Conservation (phyloP, 208 protist genomes). For the Trichomonas vaginalis region DNA sequence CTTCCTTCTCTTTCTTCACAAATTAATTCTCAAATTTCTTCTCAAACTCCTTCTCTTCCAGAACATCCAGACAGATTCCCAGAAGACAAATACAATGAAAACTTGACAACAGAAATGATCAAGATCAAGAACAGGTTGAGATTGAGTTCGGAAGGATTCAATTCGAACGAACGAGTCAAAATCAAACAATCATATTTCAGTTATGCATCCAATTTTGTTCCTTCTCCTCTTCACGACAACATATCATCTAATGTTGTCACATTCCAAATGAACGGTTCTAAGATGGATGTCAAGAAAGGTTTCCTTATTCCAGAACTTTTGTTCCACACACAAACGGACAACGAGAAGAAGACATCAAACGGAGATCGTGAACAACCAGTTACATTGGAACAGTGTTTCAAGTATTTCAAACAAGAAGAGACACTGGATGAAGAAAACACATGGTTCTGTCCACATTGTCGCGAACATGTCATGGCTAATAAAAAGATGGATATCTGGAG, state of each 20-base stretch:
- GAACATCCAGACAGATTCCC: too few relatives aligned
- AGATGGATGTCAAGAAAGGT: background rate
- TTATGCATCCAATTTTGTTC: background rate
- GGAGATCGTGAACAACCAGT: background rate
- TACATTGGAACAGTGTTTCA: background rate
- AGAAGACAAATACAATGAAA: background rate
- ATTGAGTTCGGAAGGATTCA: background rate
- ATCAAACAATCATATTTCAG: background rate
- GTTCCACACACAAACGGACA: background rate
- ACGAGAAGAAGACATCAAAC: background rate
- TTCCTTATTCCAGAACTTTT: background rate
- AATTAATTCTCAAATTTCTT: too few relatives aligned
- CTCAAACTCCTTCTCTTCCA: too few relatives aligned
- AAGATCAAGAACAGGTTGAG: background rate
- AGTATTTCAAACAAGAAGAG: background rate
- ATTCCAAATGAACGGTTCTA: background rate
- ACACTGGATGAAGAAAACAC: background rate
- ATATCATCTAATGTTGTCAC: background rate
- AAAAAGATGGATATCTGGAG: constrained; percentile 40
- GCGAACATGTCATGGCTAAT: background rate
- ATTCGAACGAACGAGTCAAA: background rate
- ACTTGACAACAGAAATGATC: background rate
- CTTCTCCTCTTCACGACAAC: background rate
- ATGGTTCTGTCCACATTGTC: background rate
- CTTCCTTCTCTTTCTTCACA: too few relatives aligned